Evolutionary conservation across 768 basidiomycete genomes (phyloP), one percentile per base, ranked within the genome.

Genomic region (Boletus tylopilopsis): DNA sequence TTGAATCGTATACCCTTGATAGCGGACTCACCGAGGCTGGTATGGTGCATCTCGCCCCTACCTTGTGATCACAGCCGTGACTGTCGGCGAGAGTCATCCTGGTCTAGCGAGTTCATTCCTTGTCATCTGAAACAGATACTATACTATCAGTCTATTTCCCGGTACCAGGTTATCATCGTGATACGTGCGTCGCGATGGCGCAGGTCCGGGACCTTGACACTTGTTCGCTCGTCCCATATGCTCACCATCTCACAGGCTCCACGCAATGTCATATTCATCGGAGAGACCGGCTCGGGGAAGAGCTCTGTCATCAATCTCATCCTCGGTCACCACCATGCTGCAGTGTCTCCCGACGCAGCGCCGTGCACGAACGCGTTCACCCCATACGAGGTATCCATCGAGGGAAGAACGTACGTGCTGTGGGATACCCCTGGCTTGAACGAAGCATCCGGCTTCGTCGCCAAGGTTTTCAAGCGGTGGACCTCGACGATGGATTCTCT

Each of bases 291-390:
- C 35, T 51, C 56, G 1, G 65, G 71, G 10, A 77, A 76, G 56
- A 74, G 72, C 52, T 73, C 71, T 0, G 55, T 76, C 19, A 61
- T 76, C 51, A 76, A 76, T 43, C 68, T 77, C 61, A 54, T 76
- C 35, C 53, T 54, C 6, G 61, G 51, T 19, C 22, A 27, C 6
- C 27, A 63, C 1, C 32, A 15, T 4, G 70, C 73, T 4, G 12
- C 7, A 0, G 59, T 62, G 6, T 70, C 72, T 5, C 59, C 60
- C 29, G 54, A 62, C 2, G 65, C 57, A 0, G 16, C 21, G 1
- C 71, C 69, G 0, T 72, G 68, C 50, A 76, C 76, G 4, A 50
- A 60, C 23, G 23, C 54, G 2, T 62, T 55, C 45, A 24, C 42
- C 6, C 15, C 35, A 0, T 70, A 74, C 51, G 39, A 56, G 0